phyloP scores from a whole-genome alignment of 2,329 filamentous ascomycete species.

The Claviceps sp. region DNA sequence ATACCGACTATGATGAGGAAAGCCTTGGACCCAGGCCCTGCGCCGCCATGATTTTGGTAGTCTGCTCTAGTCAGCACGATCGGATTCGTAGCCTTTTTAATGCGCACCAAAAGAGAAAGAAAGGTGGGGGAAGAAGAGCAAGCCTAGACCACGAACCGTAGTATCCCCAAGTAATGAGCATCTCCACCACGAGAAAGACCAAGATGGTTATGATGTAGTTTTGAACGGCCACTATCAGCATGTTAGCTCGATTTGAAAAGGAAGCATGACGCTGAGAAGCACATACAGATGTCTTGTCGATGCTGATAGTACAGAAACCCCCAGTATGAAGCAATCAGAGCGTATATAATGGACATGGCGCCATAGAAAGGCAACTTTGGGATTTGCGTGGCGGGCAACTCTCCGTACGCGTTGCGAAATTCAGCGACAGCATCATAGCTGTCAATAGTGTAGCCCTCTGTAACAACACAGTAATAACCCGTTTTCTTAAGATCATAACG shows the following conservation, averaged over 20 bases:
- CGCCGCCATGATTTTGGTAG: constrained; percentile 81
- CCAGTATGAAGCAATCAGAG: constrained; percentile 73
- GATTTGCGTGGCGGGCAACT: constrained; percentile 89
- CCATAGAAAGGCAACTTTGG: constrained; percentile 96
- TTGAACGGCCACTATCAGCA: constrained; percentile 64
- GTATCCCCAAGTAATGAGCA: constrained; percentile 98
- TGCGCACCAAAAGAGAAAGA: not conserved
- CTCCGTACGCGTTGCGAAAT: constrained; percentile 92
- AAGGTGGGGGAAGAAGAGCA: not conserved
- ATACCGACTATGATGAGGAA: constrained; percentile 86
- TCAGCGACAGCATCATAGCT: constrained; percentile 73
- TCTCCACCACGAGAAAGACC: constrained; percentile 85
- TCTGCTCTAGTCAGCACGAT: constrained; percentile 40
- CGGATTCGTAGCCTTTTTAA: not conserved
- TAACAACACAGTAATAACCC: constrained; percentile 90
- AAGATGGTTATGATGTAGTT: constrained; percentile 98
- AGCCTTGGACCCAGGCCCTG: constrained; percentile 69
- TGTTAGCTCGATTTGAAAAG: not conserved
- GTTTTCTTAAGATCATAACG: constrained; percentile 81
- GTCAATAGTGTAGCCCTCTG: constrained; percentile 51
- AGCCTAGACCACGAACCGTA: constrained; percentile 47
- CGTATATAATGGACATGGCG: constrained; percentile 85
- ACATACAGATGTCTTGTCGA: constrained; percentile 71
- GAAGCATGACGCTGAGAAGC: not conserved
- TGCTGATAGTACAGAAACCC: constrained; percentile 92